These are phyloP conservation scores for Talaromyces sp. DNA, from an alignment of 2,329 filamentous ascomycete genomes.

Conservation along the genomic window DNA sequence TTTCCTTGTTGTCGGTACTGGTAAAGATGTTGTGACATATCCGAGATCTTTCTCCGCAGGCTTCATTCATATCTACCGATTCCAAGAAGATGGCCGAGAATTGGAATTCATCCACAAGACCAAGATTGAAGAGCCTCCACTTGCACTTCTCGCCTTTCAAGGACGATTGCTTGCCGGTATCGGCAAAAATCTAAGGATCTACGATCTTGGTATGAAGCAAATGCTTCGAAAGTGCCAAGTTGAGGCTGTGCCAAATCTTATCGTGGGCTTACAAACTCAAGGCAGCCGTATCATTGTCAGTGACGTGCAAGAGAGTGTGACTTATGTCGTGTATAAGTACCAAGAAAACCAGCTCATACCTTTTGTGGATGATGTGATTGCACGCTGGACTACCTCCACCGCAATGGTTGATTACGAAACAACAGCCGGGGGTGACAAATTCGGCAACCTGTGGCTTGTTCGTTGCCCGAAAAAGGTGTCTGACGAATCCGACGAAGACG, in stretches of 20 bases:
- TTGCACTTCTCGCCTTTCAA: slow-evolving; percentile 89
- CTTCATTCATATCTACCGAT: slow-evolving; percentile 87
- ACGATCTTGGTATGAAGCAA: slow-evolving; percentile 89
- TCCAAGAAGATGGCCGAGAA: slow-evolving; percentile 78
- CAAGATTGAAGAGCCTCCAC: slow-evolving; percentile 79
- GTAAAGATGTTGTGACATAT: slow-evolving; percentile 77
- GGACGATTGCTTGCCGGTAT: slow-evolving; percentile 83
- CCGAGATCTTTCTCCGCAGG: slow-evolving; percentile 72
- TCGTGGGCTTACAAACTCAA: slow-evolving; percentile 82
- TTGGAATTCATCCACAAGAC: slow-evolving; percentile 97
- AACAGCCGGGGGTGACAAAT: slow-evolving; percentile 90
- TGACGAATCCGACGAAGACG: slow-evolving; percentile 86
- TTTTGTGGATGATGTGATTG: slow-evolving; percentile 83
- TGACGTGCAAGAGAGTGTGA: slow-evolving; percentile 87
- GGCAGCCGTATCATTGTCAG: slow-evolving; percentile 87
- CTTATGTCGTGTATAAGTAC: slow-evolving; percentile 88
- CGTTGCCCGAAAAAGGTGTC: slow-evolving; percentile 81
- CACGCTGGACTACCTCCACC: slow-evolving; percentile 84
- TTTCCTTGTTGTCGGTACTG: slow-evolving; percentile 91
- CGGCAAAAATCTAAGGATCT: slow-evolving; percentile 75
- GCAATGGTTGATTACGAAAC: slow-evolving; percentile 98
- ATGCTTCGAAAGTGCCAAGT: slow-evolving; percentile 87
- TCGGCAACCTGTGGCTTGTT: slow-evolving; percentile 91
- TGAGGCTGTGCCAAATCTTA: slow-evolving; percentile 71
- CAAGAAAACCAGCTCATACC: slow-evolving; percentile 87